Evolutionary conservation across 2,329 filamentous ascomycete genomes (phyloP), one percentile per base, ranked within the genome.

Genomic region (Pseudocercospora macadamiae): DNA sequence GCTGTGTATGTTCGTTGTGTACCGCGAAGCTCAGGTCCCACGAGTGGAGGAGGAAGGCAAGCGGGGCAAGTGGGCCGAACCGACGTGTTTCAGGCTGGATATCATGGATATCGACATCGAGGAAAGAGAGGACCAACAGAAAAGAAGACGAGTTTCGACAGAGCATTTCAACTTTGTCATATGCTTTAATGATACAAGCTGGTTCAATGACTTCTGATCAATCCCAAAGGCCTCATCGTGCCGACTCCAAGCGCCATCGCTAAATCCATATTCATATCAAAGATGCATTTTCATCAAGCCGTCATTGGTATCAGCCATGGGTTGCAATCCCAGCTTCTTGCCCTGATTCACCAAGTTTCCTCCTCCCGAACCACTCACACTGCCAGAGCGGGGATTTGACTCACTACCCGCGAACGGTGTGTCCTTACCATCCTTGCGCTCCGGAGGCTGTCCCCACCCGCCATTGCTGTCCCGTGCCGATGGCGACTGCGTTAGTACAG

Each of bases 261-360:
- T 61, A 61, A 55, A 44, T 14, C 19, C 18, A 44, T 55, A 6
- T 53, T 19, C 76, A 78, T 96, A 74, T 97, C 93, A 70, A 97
- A 96, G 74, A 90, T 96, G 51, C 90, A 97, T 95, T 69, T 93
- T 92, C 89, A 96, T 96, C 64, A 97, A 82, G 1, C 92, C 90
- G 73, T 97, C 93, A 72, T 91, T 91, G n/a, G 93, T 93, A 75
- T 97, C 93, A 16, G 86, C 89, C 93, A 97, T 97, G 1, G 93
- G 91, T 75, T 97, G 93, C 66, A 96, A 83, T 7, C 91, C 91
- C 12, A 96, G 81, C 30, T 90, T 63, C 80, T 88, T 83, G 26
- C 68, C 68, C 42, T 66, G 64, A 51, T 56, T 63, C 25, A 64
- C 57, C 44, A 66, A 44, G 30, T 63, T 59, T 9, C 59, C 60